Evolutionary conservation across 257 asterid genomes (phyloP), one percentile per base, ranked within the genome.

Genomic region (Ehretia macrophylla): DNA sequence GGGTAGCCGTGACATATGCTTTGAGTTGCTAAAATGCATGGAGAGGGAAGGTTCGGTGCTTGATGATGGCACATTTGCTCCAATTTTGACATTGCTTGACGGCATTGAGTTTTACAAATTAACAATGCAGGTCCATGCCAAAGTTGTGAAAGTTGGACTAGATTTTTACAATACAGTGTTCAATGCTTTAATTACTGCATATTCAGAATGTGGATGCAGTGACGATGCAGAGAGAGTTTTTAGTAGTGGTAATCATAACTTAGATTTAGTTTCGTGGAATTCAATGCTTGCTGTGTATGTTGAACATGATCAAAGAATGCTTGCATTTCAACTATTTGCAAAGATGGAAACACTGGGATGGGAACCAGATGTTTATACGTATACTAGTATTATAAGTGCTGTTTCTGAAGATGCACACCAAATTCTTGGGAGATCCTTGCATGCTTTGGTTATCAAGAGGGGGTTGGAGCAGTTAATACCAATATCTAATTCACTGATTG

Each of bases 31-130:
- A 54, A 63, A 68, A 62, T 32, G 57, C 60, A 90, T 90, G 97
- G 95, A 75, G 61, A 51, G 61, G 32, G 95, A 79, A 48, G 73
- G 78, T n/a, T 60, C 79, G 61, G 19, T 74, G 37, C 72, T 80
- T 45, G 84, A 83, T 66, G 97, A 83, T 79, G 97, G 87, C 45
- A 85, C 97, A 1, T 83, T 90, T 57, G 84, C 88, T 5, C 97
- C 96, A 4, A 63, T 90, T 65, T 64, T 90, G 62, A 70, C 96
- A 1, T 64, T 83, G 90, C 87, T 87, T 49, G 69, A 66, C 56
- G 84, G 72, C 55, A 58, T 54, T 18, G 74, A 69, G 27, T 62
- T 66, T 6, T 84, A 66, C 72, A 61, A 27, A 60, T 67, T 75
- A 63, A 46, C 80, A 12, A 77, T 79, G 79, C 95, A 85, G 81